Base-by-base conservation (phyloP, 805 yeast species). In the Metschnikowia matae region DNA sequence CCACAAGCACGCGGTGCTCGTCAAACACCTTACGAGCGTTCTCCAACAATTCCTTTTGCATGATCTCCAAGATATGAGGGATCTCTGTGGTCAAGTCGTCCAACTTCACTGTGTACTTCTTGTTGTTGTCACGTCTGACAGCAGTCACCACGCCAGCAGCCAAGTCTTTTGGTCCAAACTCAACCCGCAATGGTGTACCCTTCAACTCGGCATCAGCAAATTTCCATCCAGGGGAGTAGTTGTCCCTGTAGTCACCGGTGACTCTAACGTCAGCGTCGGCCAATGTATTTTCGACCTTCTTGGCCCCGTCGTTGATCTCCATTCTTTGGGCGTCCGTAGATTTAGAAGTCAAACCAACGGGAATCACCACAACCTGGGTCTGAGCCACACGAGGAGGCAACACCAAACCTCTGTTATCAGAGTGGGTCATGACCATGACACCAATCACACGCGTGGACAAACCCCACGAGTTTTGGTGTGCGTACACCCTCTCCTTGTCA, bases 381-480 rank as follows among this genome's bases (percentile, higher is more conserved):
- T 87, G 94, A 15, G 99, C 88, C 29, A 92, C 97, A 65, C 96
- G 81, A 63, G 99, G 99, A 55, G 99, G 99, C 61, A 95, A 79
- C 44, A 94, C 98, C 62, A 94, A 79, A 70, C 99, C 99, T 78
- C 90, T 92, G 80, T 95, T 91, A 73, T 94, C 99, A 35, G 97
- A 90, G 70, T 94, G 99, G 52, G 90, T 82, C 99, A 94, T 94
- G 53, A 89, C 90, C 98, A 94, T 94, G 60, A 95, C 99, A 80
- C 99, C 99, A 68, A 94, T 91, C 58, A 87, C 94, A 75, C 99
- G 89, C 52, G 99, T 94, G 44, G 97, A 91, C 62, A 94, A 77
- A 74, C 99, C 99, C 99, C 99, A 94, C 11, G 97, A 91, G 79
- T 95, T 94, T 77, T 94, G 99, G 82, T 84, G 89, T 33, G 94